Base-by-base conservation (phyloP, 345 rosid genomes). In the Xanthoceras sorbifolium region DNA sequence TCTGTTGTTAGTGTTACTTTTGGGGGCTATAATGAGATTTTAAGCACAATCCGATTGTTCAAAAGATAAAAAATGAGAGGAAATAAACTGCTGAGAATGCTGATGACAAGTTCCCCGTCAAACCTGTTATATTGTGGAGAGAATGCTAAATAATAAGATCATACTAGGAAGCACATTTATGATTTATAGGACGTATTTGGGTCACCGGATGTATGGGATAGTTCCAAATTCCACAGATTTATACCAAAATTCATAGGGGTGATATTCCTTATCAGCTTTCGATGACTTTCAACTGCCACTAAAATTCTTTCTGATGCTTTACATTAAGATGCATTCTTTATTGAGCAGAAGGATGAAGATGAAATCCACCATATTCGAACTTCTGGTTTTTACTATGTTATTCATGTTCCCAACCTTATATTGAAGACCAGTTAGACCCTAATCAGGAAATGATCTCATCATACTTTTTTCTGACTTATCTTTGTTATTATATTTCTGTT, bases 271-370 rank as follows among this genome's bases (percentile, higher is more conserved):
- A 40, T n/a, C 5, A 36, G 66, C 75, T 59, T 38, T 29, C 1
- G 0, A 46, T 34, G 32, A 57, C 65, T 23, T 72, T 72, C 42
- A 3, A 9, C 67, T 28, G 26, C 62, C 25, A 1, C 50, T 69
- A 44, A 14, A 34, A 61, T 62, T 20, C 26, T 25, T 61, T 66
- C 6, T 69, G 3, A 20, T 69, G 52, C 14, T 61, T 34, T 74
- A 62, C 26, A 25, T 50, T 73, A 36, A 73, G 55, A 46, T 67
- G 40, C 44, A 15, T 67, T 70, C 69, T 62, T 62, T 62, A 34
- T 50, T 3, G 52, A 17, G 44, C 15, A 22, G 25, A 68, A 48
- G n/a, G 9, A 22, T 44, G 54, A 32, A 9, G 38, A 28, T 25
- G 17, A 6, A 20, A 38, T 64, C 32, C 67, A 18, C 42, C 11